A percentile compares a stretch with the other conserved stretches of the same genome.
phyloP scores from a whole-genome alignment of 257 asterid species.

The Nyctanthes arbortristis region DNA sequence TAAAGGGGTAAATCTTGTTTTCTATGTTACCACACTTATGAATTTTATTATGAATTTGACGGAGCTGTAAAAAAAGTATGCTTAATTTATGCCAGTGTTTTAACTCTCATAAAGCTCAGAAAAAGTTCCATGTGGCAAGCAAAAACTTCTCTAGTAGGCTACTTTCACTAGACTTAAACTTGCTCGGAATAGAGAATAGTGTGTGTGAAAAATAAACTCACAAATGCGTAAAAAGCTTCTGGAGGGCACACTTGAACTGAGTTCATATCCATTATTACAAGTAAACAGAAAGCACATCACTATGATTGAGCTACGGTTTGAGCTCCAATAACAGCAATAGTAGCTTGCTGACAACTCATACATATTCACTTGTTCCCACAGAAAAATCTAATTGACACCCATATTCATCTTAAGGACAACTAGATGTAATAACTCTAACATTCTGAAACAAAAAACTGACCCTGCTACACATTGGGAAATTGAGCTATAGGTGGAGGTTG shows the following conservation, averaged over 20 bases:
- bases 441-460: not conserved
- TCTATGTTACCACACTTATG: not conserved
- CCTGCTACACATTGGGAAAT: not conserved
- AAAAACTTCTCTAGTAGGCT: not conserved
- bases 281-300: not conserved
- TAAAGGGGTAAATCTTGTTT: not conserved
- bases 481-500: not conserved
- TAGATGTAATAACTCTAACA: not conserved
- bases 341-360: not conserved
- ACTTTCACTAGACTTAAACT: not conserved
- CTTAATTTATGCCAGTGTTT: no score
- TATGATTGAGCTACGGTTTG: not conserved
- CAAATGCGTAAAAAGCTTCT: not conserved
- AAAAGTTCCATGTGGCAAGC: not conserved
- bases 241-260: not conserved
- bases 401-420: not conserved
- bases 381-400: not conserved
- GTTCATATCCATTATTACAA: not conserved
- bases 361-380: not conserved
- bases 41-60: not conserved
- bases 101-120: not conserved
- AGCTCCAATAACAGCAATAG: not conserved
- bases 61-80: conserved; percentile 6
- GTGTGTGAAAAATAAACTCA: not conserved
- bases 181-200: not conserved